Evolutionary conservation across 768 basidiomycete genomes (phyloP).

Genomic region (Tylopilus felleus): DNA sequence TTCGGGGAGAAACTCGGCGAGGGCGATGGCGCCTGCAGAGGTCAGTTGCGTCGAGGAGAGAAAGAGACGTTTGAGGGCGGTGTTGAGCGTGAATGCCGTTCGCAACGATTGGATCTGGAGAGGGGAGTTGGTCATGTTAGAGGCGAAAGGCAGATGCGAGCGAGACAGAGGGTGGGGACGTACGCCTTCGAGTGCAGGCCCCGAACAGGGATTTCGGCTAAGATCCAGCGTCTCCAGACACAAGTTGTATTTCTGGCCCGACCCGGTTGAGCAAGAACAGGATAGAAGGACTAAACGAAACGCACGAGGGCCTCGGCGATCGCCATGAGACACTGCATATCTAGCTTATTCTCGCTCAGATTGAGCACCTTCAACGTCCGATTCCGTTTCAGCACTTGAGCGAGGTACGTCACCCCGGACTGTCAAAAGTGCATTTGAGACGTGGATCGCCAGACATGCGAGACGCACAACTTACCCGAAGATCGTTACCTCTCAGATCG

Average conservation of each 20-base stretch:
- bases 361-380: conserved; percentile 92
- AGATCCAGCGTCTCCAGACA: conserved; percentile 92
- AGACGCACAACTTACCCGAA: conserved; percentile 58
- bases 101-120: conserved; percentile 78
- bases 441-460: neutral
- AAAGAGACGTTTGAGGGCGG: conserved; percentile 88
- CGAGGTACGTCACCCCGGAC: conserved; percentile 83
- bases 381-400: conserved; percentile 95
- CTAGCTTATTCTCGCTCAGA: conserved; percentile 91
- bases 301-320: conserved; percentile 88
- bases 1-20: conserved; percentile 96
- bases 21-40: conserved; percentile 84
- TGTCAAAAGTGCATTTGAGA: conserved; percentile 15
- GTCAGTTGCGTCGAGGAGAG: conserved; percentile 79
- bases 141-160: neutral
- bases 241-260: conserved; percentile 86
- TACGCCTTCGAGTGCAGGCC: conserved; percentile 88
- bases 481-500: conserved; percentile 90
- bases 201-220: conserved; percentile 90
- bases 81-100: conserved; percentile 90
- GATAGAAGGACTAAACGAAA: neutral
- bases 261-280: neutral
- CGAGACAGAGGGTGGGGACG: conserved; percentile 25
- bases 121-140: neutral
- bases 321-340: conserved; percentile 69